Evolutionary conservation across 352 stramenopile species (phyloP).

Genomic region (Pythium brassicae): DNA sequence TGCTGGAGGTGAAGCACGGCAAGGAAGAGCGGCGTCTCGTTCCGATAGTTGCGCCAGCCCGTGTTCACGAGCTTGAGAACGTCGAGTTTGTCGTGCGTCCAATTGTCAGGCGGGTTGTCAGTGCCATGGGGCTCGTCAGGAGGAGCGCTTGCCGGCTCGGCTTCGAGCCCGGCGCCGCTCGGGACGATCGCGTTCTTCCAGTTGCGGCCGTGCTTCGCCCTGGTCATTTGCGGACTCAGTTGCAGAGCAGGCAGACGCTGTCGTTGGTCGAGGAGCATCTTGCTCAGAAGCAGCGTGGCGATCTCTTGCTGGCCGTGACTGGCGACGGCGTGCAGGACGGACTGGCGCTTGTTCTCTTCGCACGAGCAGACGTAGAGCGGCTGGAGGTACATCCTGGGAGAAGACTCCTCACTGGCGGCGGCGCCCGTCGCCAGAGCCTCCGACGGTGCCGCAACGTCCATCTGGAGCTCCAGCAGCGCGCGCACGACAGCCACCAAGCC

Average conservation of each 20-base stretch:
- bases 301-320: conserved; percentile 52
- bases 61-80: conserved; percentile 14
- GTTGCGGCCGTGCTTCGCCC: background rate
- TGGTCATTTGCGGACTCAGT: background rate
- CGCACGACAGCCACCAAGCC: conserved; percentile 49
- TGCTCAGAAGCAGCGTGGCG: conserved; percentile 38
- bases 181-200: conserved; percentile 14
- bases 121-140: background rate
- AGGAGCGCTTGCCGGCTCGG: background rate
- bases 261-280: conserved; percentile 41
- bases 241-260: conserved; percentile 9
- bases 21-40: conserved; percentile 66
- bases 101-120: background rate
- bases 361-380: conserved; percentile 64
- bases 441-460: conserved; percentile 13
- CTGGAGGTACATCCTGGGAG: conserved; percentile 19
- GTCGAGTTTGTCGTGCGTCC: conserved; percentile 15
- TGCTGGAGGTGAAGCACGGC: conserved; percentile 52
- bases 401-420: background rate
- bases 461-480: conserved; percentile 34
- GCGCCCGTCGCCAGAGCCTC: background rate
- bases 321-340: conserved; percentile 55
- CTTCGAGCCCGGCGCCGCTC: conserved; percentile 11
- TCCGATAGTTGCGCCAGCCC: conserved; percentile 67
- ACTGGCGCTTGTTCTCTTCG: conserved; percentile 59